Evolutionary conservation across 192 early-diverging fungal genomes (phyloP).

Genomic region (Entomortierella beljakovae): DNA sequence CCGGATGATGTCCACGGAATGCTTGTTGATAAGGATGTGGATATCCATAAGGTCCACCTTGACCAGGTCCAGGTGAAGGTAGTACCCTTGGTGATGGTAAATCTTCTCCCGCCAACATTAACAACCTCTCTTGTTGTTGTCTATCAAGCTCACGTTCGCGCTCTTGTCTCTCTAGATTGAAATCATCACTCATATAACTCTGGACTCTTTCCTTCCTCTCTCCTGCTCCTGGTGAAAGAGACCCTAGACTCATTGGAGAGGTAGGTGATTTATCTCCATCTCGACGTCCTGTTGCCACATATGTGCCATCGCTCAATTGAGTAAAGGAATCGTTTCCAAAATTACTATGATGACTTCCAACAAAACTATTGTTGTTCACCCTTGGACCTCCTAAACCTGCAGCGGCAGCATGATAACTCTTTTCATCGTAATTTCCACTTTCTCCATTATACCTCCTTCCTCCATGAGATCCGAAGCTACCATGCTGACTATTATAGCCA

Average conservation of each 20-base stretch:
- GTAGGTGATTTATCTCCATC: not conserved
- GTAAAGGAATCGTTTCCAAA: not conserved
- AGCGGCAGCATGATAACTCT: slow-evolving; percentile 18
- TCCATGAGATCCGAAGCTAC: not conserved
- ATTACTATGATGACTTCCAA: not conserved
- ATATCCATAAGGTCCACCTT: not conserved
- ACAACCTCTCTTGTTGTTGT: slow-evolving; percentile 6
- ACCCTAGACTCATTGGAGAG: not conserved
- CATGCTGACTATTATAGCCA: not conserved
- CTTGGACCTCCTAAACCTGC: slow-evolving; percentile 29
- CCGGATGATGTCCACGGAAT: no score
- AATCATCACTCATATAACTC: not conserved
- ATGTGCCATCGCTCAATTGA: slow-evolving; percentile 12
- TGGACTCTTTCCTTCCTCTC: not conserved
- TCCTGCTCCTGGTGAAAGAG: not conserved
- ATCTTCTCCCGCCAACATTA: slow-evolving; percentile 9
- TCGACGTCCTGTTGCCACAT: slow-evolving; percentile 22
- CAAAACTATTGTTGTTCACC: not conserved
- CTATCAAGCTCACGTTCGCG: slow-evolving; percentile 16
- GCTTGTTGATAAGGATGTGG: not conserved
- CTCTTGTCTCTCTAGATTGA: slow-evolving; percentile 3
- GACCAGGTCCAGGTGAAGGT: not conserved
- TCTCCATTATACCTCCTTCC: not conserved
- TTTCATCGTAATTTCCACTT: slow-evolving; percentile 21
- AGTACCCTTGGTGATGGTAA: not conserved